Percentiles rank a stretch among this genome's conserved stretches.
phyloP scores from a whole-genome alignment of 306 rosid species.

The Lablab purpureus region DNA sequence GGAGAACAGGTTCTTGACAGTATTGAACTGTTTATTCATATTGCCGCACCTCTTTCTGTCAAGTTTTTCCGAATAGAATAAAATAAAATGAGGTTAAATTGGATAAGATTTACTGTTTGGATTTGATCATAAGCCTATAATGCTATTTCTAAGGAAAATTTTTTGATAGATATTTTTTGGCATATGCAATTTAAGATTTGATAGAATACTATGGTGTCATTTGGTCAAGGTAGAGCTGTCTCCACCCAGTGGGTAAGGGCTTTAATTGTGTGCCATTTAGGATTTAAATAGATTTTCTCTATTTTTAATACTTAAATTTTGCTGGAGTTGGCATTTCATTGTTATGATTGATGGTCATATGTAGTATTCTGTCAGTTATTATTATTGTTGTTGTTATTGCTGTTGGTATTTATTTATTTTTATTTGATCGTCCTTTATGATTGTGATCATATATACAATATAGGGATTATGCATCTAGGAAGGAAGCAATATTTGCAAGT shows the following conservation, averaged over 20 bases:
- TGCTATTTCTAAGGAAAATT: neutral
- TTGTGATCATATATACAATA: neutral
- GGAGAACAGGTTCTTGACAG: slow-evolving; percentile 4
- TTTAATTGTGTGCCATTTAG: slow-evolving; percentile 1
- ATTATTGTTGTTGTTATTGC: no score
- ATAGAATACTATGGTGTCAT: neutral
- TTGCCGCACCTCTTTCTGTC: slow-evolving; percentile 11
- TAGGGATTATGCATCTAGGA: slow-evolving; percentile 4
- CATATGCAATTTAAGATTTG: neutral
- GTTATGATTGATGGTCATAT: slow-evolving; percentile 9
- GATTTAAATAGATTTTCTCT: neutral
- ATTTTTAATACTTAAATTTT: neutral
- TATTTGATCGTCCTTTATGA: neutral
- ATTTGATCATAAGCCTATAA: slow-evolving; percentile 6
- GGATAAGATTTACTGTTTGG: neutral
- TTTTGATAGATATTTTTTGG: neutral
- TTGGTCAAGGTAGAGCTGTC: neutral
- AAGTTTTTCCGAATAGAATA: slow-evolving; percentile 17
- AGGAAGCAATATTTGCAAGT: slow-evolving; percentile 2
- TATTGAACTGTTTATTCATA: slow-evolving; percentile 11
- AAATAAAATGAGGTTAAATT: neutral
- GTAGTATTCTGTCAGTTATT: slow-evolving; percentile 20
- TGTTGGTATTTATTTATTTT: neutral
- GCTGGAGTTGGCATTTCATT: neutral
- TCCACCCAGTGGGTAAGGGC: neutral